phyloP scores from a whole-genome alignment of 2,329 filamentous ascomycete species.

The Fusarium acutatum region DNA sequence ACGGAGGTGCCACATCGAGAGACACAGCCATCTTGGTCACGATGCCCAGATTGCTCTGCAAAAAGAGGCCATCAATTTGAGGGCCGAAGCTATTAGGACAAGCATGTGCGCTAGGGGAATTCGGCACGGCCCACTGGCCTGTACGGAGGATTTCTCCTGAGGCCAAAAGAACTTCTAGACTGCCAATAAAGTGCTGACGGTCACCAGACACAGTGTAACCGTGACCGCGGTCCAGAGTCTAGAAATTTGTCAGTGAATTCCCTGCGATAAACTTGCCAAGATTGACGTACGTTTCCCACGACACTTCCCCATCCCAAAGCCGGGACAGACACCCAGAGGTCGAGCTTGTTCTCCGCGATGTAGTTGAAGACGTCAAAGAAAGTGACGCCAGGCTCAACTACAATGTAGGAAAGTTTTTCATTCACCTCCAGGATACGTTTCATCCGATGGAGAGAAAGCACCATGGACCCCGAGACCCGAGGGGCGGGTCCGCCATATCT shows the following conservation, averaged over 20 bases:
- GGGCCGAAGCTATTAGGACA: not conserved
- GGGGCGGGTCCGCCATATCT: not conserved
- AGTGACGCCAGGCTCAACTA: not conserved
- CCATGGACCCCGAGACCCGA: not conserved
- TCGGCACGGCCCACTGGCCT: not conserved
- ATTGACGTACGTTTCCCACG: not conserved
- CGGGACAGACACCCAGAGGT: not conserved
- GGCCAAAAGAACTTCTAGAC: conserved; percentile 4
- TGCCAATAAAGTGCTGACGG: conserved; percentile 1
- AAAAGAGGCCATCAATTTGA: not conserved
- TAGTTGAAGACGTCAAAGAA: not conserved
- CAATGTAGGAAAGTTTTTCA: not conserved
- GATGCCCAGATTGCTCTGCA: not conserved
- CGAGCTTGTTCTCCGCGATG: not conserved
- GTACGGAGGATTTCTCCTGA: conserved; percentile 3
- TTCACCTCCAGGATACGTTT: not conserved
- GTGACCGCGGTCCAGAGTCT: not conserved
- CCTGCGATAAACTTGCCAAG: too few species aligned
- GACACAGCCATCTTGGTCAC: not conserved
- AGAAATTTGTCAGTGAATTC: too few species aligned
- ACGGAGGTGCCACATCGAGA: not conserved
- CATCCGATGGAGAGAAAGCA: not conserved
- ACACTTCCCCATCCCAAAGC: not conserved
- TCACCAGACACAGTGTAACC: not conserved
- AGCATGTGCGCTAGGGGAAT: conserved; percentile 1